A percentile compares a stretch with the other conserved stretches of the same genome.
phyloP scores from a whole-genome alignment of 1,139 yeast genomes.

The Zygosaccharomyces sapae region DNA sequence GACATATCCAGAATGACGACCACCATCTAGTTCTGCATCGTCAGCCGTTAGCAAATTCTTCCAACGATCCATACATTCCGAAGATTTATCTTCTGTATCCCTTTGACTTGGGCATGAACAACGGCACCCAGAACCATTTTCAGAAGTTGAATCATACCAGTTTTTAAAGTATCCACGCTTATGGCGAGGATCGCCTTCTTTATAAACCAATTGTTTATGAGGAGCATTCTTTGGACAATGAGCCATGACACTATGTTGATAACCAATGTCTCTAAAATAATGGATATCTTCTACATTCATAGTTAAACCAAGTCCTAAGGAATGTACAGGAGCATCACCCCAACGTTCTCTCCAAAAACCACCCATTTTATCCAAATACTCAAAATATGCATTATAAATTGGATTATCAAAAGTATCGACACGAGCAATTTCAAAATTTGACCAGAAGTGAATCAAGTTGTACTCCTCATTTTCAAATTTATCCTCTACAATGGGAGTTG shows the following conservation, averaged over 20 bases:
- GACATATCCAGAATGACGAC: slow-evolving; percentile 18
- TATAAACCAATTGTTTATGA: slow-evolving; percentile 45
- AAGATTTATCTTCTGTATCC: slow-evolving; percentile 25
- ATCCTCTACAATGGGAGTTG: slow-evolving; percentile 39
- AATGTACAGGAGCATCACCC: slow-evolving; percentile 96
- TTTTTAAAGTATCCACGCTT: slow-evolving; percentile 20
- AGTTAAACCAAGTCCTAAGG: slow-evolving; percentile 74
- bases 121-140: slow-evolving; percentile 75
- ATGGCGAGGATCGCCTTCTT: slow-evolving; percentile 28
- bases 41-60: slow-evolving; percentile 16
- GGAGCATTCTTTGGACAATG: slow-evolving; percentile 72
- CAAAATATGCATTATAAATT: slow-evolving; percentile 59
- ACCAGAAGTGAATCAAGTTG: slow-evolving; percentile 87
- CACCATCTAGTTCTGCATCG: slow-evolving; percentile 8
- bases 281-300: slow-evolving; percentile 66
- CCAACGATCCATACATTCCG: slow-evolving; percentile 25
- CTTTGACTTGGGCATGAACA: slow-evolving; percentile 63
- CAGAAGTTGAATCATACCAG: slow-evolving; percentile 24
- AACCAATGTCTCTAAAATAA: slow-evolving; percentile 88
- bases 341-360: slow-evolving; percentile 87
- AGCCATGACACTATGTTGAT: slow-evolving; percentile 67
- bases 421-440: slow-evolving; percentile 86
- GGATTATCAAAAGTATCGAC: slow-evolving; percentile 66
- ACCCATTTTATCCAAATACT: slow-evolving; percentile 61
- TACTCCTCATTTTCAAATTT: slow-evolving; percentile 62